Conservation (phyloP, 1,284 basidiomycete genomes). For the Apiotrichum laibachii region DNA sequence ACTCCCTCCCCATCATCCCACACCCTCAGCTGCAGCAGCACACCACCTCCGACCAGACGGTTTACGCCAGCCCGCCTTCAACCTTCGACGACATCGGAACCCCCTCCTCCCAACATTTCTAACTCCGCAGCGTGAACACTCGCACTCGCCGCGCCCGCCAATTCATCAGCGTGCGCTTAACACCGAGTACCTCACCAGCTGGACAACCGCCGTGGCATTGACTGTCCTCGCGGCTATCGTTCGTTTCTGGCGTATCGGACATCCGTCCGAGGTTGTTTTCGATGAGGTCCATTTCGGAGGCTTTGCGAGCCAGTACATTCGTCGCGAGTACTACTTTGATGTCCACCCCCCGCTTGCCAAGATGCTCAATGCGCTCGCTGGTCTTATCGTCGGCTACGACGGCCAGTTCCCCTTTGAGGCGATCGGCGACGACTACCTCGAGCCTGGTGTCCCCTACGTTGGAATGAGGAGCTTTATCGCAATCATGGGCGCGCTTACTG, state of each 20-base stretch:
- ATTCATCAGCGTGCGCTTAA: conserved; percentile 17
- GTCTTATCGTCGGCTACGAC: conserved; percentile 95
- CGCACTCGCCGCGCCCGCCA: conserved; percentile 15
- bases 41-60: no score
- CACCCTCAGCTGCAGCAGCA: not conserved
- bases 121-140: conserved; percentile 1
- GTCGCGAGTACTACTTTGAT: conserved; percentile 95
- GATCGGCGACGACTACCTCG: conserved; percentile 85
- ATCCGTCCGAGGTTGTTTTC: conserved; percentile 92
- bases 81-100: not conserved
- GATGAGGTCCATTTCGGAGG: conserved; percentile 93
- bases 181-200: conserved; percentile 37
- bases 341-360: conserved; percentile 97
- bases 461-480: conserved; percentile 91
- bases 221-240: conserved; percentile 73
- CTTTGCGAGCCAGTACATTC: conserved; percentile 88
- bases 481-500: conserved; percentile 80
- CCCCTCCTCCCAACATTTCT: conserved; percentile 7
- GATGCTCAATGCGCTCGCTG: conserved; percentile 83
- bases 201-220: conserved; percentile 50
- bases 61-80: not conserved
- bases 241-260: conserved; percentile 89
- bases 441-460: conserved; percentile 78
- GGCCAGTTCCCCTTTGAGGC: conserved; percentile 90
- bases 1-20: not conserved